Evolutionary conservation across 352 stramenopile species (phyloP).

Genomic region (Phytophthora macrochlamydospora): DNA sequence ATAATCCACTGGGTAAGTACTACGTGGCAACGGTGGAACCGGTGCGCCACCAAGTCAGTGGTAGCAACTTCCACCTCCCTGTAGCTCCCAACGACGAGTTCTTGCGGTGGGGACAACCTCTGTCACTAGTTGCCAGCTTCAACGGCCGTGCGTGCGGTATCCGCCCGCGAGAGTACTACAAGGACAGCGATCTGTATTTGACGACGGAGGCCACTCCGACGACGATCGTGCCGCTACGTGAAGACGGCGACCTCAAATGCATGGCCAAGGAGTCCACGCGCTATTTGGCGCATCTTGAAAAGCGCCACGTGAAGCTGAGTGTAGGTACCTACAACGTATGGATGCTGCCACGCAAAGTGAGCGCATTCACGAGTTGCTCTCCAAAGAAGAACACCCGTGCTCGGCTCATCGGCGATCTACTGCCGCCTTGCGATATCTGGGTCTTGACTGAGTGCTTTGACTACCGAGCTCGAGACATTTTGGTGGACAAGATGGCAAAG

Average conservation of each 20-base stretch:
- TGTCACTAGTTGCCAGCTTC: conserved; percentile 61
- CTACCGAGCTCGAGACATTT: conserved; percentile 63
- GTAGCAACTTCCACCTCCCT: conserved; percentile 35
- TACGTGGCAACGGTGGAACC: conserved; percentile 61
- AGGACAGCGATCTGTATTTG: conserved; percentile 76
- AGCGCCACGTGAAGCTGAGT: conserved; percentile 54
- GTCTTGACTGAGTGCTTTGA: conserved; percentile 85
- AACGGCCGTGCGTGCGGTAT: conserved; percentile 65
- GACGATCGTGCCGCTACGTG: conserved; percentile 72
- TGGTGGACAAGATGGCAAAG: conserved; percentile 68
- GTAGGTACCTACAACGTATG: conserved; percentile 85
- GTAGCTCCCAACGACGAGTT: conserved; percentile 39
- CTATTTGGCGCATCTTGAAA: conserved; percentile 62
- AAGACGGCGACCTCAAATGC: conserved; percentile 66
- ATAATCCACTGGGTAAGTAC: conserved; percentile 54
- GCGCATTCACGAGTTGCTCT: conserved; percentile 67
- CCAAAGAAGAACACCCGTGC: conserved; percentile 82
- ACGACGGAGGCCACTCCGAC: conserved; percentile 58
- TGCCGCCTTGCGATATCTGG: conserved; percentile 74
- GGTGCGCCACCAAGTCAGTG: conserved; percentile 39
- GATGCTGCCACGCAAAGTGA: conserved; percentile 85
- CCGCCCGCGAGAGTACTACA: conserved; percentile 76
- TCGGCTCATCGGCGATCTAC: conserved; percentile 66
- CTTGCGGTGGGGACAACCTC: conserved; percentile 68
- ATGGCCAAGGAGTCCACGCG: conserved; percentile 78